Evolutionary conservation across 345 rosid genomes (phyloP), one percentile per base, ranked within the genome.

Genomic region (Brassica cretica): DNA sequence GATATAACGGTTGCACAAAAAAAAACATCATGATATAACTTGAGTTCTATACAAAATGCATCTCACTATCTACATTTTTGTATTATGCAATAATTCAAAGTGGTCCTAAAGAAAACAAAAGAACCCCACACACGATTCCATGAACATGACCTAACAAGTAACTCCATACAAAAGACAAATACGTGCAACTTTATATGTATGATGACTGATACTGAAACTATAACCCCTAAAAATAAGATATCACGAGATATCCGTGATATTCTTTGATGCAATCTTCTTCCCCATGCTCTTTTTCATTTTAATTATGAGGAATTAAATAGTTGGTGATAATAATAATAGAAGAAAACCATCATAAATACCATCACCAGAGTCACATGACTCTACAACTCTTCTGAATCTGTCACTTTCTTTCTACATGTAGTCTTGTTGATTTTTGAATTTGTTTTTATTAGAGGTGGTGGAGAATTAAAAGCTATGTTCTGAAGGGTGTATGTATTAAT

Each of bases 221-320:
- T 84, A 79, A 33, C 51, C 58, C 80, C 83, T 79, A 72, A 85
- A 75, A 84, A 53, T 67, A 79, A 55, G 84, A 78, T 84, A 89
- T 87, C 91, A 88, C 91, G 85, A 85, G 85, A 82, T 85, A 86
- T 87, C 82, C 81, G 89, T 88, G 94, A 88, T 87, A 72, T 78
- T 58, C 68, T 78, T 81, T 73, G 84, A 76, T 86, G 44, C 76
- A 70, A 72, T 68, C 78, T 65, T 65, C 77, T 83, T 68, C 65
- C 41, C n/a, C 70, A 78, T 70, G 60, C 69, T 72, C 73, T 46
- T 2, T 4, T 6, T 16, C 12, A 55, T 5, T 46, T n/a, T 37
- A 39, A 59, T 68, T 68, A 68, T 41, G 58, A 4, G 21, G 44
- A 75, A 76, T 44, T 41, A 41, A 63, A 63, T 53, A 70, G 74